Evolutionary conservation across 2,329 filamentous ascomycete genomes (phyloP), one percentile per base, ranked within the genome.

Genomic region (Fusarium agapanthi): DNA sequence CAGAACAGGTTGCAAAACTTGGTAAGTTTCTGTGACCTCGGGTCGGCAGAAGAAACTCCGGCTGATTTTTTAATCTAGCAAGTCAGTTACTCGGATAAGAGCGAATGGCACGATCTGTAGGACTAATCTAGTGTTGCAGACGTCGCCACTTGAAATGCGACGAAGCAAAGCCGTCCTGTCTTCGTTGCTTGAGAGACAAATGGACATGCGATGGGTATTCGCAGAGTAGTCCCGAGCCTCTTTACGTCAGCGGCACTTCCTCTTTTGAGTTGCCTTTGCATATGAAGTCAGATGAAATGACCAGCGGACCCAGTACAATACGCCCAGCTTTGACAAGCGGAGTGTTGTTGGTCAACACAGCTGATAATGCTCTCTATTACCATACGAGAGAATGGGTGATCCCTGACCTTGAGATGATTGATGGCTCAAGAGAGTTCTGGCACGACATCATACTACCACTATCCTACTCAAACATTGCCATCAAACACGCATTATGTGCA

Each of bases 131-230:
- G 12, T 61, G n/a, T 32, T 30, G 11, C 37, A 73, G 71, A 67
- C 72, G 65, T 20, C 71, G 69, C 6, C 71, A 73, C 61, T 34
- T 73, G 22, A 73, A 73, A 50, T 73, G 71, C 9, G 71, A 73
- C 37, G 71, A 72, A 45, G 58, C 32, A 20, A 68, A 53, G 26
- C 71, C 69, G 3, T 40, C 43, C 13, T 73, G 69, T 7, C 50
- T 51, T 20, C 50, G 69, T 26, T 73, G 69, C 20, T 22, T 41
- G 24, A 64, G 38, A 18, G 66, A 72, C 24, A 47, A 58, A 28
- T 65, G 65, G 26, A 69, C 56, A 20, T 73, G 71, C 24, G 69
- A 70, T n/a, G 71, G 71, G 13, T 73, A 73, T n/a, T 44, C 18
- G 5, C 55, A 32, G 24, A 26, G 16, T 2, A 58, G 32, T 1